Percentiles rank a stretch among this genome's conserved stretches.
Conservation (phyloP, 495 filamentous ascomycete species). For the Pseudomonodictys pantanalensis region DNA sequence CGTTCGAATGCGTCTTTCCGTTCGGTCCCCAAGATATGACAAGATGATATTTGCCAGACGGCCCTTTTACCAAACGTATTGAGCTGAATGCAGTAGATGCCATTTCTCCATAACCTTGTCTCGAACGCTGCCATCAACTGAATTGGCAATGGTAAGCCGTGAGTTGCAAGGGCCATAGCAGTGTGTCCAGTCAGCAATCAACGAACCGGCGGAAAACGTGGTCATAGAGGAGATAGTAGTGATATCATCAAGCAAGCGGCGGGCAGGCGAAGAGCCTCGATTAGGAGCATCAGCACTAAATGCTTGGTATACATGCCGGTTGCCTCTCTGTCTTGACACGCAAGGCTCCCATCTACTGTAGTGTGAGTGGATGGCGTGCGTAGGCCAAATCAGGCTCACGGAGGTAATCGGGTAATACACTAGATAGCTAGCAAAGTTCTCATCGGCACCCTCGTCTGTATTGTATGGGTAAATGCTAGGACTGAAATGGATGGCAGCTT, state of each 20-base stretch:
- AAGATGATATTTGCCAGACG: constrained; percentile 47
- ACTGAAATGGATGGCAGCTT: no score
- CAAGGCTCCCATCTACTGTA: no score
- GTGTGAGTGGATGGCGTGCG: constrained; percentile 11
- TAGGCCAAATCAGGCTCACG: constrained; percentile 47
- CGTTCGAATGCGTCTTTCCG: constrained; percentile 51
- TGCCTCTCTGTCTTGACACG: not conserved
- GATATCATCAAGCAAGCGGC: not conserved
- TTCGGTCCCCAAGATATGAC: constrained; percentile 49
- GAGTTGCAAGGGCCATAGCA: no score
- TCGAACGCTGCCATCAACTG: constrained; percentile 26
- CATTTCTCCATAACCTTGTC: constrained; percentile 43
- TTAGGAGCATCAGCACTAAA: not conserved
- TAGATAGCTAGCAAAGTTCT: constrained; percentile 53
- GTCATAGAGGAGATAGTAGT: not conserved
- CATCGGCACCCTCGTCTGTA: constrained; percentile 56
- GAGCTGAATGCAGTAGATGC: constrained; percentile 51
- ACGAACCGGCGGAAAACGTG: not conserved
- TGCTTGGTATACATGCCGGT: no score
- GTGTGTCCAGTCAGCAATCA: not conserved
- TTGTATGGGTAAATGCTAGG: no score
- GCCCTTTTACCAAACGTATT: constrained; percentile 46
- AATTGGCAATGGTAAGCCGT: constrained; percentile 20
- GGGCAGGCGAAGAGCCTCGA: not conserved
- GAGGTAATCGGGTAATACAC: constrained; percentile 45